phyloP scores from a whole-genome alignment of 129 eudicot species.

The Helichrysum umbraculigerum region DNA sequence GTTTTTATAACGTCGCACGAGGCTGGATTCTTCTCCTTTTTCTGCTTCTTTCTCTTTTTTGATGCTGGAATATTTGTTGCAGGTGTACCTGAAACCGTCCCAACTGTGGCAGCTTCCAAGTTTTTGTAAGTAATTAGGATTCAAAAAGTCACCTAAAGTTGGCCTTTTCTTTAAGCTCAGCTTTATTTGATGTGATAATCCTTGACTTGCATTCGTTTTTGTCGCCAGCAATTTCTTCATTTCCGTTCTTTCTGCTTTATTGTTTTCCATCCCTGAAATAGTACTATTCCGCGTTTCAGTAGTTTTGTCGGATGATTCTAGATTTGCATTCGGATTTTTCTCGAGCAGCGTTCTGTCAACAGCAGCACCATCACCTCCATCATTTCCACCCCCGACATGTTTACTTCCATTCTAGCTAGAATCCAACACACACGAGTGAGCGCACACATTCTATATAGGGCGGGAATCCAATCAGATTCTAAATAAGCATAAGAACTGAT shows the following conservation, averaged over 20 bases:
- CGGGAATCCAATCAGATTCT: too few relatives aligned
- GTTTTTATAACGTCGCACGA: not conserved
- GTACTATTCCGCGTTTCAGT: not conserved
- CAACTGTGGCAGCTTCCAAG: conserved; percentile 8
- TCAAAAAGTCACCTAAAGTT: conserved; percentile 19
- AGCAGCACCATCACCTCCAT: conserved; percentile 1
- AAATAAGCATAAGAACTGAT: too few relatives aligned
- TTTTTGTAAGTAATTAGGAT: not conserved
- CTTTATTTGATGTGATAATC: not conserved
- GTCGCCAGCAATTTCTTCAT: not conserved
- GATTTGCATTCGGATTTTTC: not conserved
- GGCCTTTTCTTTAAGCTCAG: not conserved
- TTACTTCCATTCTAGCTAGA: conserved; percentile 21
- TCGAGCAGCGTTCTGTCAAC: not conserved
- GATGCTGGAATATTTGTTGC: not conserved
- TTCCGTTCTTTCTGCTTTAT: not conserved
- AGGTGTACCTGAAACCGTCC: conserved; percentile 19
- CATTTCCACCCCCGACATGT: conserved; percentile 6
- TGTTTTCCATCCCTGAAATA: not conserved
- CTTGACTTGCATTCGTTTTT: not conserved
- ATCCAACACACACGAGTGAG: not conserved
- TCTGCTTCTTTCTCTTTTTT: not conserved
- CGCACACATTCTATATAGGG: too few relatives aligned
- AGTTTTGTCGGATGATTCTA: conserved; percentile 2
- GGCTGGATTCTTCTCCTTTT: conserved; percentile 1